Conservation (phyloP, 495 filamentous ascomycete species). For the Lepidopterella palustris region DNA sequence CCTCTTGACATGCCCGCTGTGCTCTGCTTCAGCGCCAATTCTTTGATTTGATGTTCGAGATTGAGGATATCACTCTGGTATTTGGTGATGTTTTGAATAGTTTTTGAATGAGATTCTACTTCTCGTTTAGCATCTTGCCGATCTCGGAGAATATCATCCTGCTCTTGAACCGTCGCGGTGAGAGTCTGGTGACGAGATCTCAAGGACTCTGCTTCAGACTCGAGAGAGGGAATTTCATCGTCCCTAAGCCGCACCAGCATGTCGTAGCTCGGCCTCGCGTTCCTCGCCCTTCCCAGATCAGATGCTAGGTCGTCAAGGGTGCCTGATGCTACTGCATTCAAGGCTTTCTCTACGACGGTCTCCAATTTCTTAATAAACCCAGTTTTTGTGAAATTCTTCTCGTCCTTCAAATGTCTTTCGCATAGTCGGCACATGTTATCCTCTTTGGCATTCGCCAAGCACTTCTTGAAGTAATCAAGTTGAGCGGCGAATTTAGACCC, state of each 20-base stretch:
- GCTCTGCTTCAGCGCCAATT: constrained; percentile 64
- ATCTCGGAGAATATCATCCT: constrained; percentile 63
- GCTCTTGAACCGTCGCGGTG: constrained; percentile 60
- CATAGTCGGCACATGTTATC: constrained; percentile 68
- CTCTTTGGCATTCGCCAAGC: constrained; percentile 51
- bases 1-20: constrained; percentile 56
- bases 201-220: constrained; percentile 52
- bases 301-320: constrained; percentile 50
- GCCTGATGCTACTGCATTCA: constrained; percentile 13
- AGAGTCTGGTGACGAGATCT: constrained; percentile 52
- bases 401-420: constrained; percentile 52
- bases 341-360: constrained; percentile 48
- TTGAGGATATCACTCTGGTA: constrained; percentile 62
- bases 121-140: constrained; percentile 61
- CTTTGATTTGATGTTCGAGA: constrained; percentile 62
- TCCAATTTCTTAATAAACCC: constrained; percentile 36
- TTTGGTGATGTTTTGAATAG: constrained; percentile 68
- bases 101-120: constrained; percentile 65
- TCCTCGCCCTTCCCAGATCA: constrained; percentile 43
- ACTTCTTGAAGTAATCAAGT: constrained; percentile 57
- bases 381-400: constrained; percentile 28
- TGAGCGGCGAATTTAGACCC: constrained; percentile 54
- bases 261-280: constrained; percentile 54
- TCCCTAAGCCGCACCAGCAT: constrained; percentile 60
- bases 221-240: constrained; percentile 63